phyloP scores from a whole-genome alignment of 2,329 filamentous ascomycete genomes.

The Onygenales sp. region DNA sequence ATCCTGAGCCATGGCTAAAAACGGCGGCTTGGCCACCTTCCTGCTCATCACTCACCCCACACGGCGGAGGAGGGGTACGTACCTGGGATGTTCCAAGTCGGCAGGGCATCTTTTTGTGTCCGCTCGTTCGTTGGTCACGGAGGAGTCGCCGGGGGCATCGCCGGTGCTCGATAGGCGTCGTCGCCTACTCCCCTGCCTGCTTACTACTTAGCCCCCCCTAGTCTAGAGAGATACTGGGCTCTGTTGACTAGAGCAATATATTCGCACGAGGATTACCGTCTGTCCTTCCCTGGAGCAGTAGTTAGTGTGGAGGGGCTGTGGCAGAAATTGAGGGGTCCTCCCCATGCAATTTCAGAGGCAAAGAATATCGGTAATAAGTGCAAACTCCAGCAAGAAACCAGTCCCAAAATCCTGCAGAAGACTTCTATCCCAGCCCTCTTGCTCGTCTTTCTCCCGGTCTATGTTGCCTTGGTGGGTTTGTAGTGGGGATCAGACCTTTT shows the following conservation, averaged over 20 bases:
- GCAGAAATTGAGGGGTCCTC: too few species aligned
- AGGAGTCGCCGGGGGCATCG: too few species aligned
- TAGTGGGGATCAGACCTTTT: not conserved
- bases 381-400: not conserved
- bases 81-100: not conserved
- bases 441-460: not conserved
- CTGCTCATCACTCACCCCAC: not conserved
- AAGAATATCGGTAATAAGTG: not conserved
- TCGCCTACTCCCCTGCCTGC: too few species aligned
- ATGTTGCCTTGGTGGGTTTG: not conserved
- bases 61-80: not conserved
- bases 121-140: too few species aligned
- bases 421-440: not conserved
- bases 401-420: not conserved
- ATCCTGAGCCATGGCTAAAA: constrained; percentile 1
- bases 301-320: too few species aligned
- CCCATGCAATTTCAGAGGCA: not conserved
- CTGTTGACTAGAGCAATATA: too few species aligned
- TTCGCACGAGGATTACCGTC: too few species aligned
- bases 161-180: too few species aligned
- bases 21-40: not conserved
- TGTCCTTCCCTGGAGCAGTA: too few species aligned
- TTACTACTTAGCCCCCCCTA: too few species aligned
- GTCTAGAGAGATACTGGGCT: too few species aligned
- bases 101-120: not conserved